Evolutionary conservation across 1,139 yeast species (phyloP), one percentile per base, ranked within the genome.

Genomic region (Candida sp.): DNA sequence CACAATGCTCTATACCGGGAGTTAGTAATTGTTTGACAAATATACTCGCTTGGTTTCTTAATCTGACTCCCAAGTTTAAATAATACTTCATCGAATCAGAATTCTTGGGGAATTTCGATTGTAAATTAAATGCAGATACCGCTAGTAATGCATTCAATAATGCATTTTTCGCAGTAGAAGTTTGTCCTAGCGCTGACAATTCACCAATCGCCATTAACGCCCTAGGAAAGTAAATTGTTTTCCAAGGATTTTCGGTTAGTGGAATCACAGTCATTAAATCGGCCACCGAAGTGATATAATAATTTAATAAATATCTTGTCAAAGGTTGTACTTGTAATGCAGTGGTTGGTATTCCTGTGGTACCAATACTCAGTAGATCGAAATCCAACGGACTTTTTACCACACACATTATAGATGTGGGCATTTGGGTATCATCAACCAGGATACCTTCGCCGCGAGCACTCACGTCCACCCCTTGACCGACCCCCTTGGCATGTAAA

Each of bases 211-310:
- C 95, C 73, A 80, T 75, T 37, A 84, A 61, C 0, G 96, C 96
- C 42, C 95, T 66, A 0, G 96, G 96, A 48, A 88, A 81, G 60
- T 87, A 88, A 22, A 88, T 81, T 1, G 85, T 83, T 55, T 84
- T 84, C 96, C 96, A 89, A 0, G 96, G 96, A 56, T 87, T 88
- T 49, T 84, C 86, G 0, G 87, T 81, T 41, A 87, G 74, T 1
- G 89, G 87, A 27, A 88, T 84, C 8, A 88, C 96, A 0, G 96
- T 85, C 96, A 89, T 88, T 56, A 86, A 72, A 57, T 87, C 93
- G 0, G 95, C 93, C 1, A 89, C 95, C 49, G 83, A 81, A 12
- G 84, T 79, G n/a, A 81, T 77, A 60, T 88, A 89, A 57, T 89
- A 82, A 49, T 82, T 82, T 37, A 89, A 66, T 38, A 89, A 66